Evolutionary conservation across 1,139 yeast genomes (phyloP).

Genomic region (Geotrichum europaeum): DNA sequence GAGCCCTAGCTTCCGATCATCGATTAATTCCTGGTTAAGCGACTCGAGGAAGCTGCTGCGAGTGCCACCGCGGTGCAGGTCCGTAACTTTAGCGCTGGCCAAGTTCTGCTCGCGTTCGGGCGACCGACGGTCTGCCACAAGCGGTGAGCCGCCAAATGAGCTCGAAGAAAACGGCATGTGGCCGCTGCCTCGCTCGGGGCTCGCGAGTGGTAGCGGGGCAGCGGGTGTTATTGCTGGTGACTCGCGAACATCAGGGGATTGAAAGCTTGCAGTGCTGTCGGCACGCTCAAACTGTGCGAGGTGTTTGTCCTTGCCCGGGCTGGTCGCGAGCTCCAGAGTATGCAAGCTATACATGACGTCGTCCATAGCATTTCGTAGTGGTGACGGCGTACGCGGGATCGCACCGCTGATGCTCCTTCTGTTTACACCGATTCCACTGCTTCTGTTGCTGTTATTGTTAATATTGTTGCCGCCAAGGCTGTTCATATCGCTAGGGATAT

Average conservation of each 20-base stretch:
- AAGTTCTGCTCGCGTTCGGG: not conserved
- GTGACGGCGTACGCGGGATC: constrained; percentile 47
- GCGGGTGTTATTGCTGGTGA: not conserved
- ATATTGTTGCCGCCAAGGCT: constrained; percentile 1
- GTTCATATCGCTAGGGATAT: not conserved
- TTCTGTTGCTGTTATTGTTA: not conserved
- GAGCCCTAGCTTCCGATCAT: not conserved
- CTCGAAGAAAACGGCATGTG: not conserved
- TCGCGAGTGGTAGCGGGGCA: not conserved
- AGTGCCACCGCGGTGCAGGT: not conserved
- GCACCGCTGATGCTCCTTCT: not conserved
- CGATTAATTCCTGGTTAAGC: not conserved
- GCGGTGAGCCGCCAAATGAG: not conserved
- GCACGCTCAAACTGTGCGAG: not conserved
- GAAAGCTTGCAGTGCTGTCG: not conserved
- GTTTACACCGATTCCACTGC: not conserved
- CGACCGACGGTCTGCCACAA: not conserved
- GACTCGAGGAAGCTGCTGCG: not conserved
- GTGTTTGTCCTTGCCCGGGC: not conserved
- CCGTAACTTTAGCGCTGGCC: not conserved
- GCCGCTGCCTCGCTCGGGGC: not conserved
- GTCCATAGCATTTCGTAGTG: constrained; percentile 37
- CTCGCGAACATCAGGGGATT: not conserved
- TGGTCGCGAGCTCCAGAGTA: constrained; percentile 20
- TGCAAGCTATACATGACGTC: constrained; percentile 34